Percentiles rank a stretch among this genome's conserved stretches.
phyloP scores from a whole-genome alignment of 768 basidiomycete species.

The Auricularia auricula-judae region DNA sequence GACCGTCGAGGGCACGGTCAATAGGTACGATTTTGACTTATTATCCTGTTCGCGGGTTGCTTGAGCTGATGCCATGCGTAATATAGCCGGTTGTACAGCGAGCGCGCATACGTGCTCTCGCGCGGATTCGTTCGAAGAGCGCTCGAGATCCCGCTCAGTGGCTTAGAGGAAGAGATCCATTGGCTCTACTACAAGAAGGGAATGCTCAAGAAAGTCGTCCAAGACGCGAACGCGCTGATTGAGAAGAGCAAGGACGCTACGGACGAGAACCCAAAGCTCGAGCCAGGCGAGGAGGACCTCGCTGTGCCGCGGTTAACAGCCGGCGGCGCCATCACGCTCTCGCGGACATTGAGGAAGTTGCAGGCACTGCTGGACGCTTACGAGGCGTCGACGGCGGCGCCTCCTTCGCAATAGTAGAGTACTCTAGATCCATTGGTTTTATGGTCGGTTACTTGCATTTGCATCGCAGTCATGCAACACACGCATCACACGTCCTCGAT shows the following conservation, averaged over 20 bases:
- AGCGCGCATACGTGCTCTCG: conserved; percentile 87
- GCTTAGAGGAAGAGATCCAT: conserved; percentile 59
- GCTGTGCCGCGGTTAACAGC: conserved; percentile 68
- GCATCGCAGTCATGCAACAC: no score
- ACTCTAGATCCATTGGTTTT: neutral
- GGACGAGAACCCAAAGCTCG: conserved; percentile 17
- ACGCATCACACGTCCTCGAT: no score
- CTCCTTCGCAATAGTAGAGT: neutral
- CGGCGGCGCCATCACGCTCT: conserved; percentile 71
- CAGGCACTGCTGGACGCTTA: conserved; percentile 20
- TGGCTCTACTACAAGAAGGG: conserved; percentile 60
- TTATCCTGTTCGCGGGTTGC: neutral
- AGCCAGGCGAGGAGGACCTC: conserved; percentile 26
- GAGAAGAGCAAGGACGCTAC: conserved; percentile 44
- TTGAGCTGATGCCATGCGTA: no score
- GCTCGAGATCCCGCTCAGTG: conserved; percentile 64
- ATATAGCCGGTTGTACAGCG: conserved; percentile 75
- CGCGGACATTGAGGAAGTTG: conserved; percentile 62
- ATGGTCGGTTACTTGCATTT: no score
- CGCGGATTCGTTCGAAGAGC: conserved; percentile 85
- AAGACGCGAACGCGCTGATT: conserved; percentile 50
- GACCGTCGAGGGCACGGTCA: conserved; percentile 81
- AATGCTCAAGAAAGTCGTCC: conserved; percentile 58
- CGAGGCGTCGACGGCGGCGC: neutral
- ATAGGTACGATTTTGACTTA: conserved; percentile 41